Base-by-base conservation (phyloP, 139 green algal species). In the Monoraphidium neglectum region DNA sequence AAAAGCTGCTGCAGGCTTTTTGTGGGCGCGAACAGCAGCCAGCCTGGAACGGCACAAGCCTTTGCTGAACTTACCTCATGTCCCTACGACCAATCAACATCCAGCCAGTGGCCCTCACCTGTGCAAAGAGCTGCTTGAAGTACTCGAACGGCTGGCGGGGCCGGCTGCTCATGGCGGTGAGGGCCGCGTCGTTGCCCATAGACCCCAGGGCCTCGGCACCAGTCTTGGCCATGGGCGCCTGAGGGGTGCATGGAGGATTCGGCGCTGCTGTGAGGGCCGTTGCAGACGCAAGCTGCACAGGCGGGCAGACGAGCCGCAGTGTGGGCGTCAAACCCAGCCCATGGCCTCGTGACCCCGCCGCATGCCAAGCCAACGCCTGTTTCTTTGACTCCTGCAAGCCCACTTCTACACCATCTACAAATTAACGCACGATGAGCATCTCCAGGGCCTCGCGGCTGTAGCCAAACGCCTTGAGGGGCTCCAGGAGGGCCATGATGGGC, bases 41-140 rank as follows among this genome's bases (percentile, higher is more conserved):
- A 59, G 16, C 4, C 35, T 51, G 26, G 15, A 56, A 56, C 13
- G 13, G 47, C 47, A 15, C 47, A 24, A 12, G 12, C 47, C 16
- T 15, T 56, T 15, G 12, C 47, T 56, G n/a, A n/a, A n/a, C n/a
- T n/a, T n/a, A n/a, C n/a, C n/a, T n/a, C n/a, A n/a, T n/a, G n/a
- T n/a, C n/a, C n/a, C n/a, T n/a, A n/a, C n/a, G n/a, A n/a, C n/a
- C n/a, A n/a, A n/a, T n/a, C n/a, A n/a, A n/a, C n/a, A n/a, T n/a
- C n/a, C 26, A 65, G 18, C 32, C 26, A 36, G 28, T 65, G 18
- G 26, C 23, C n/a, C 74, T 40, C 59, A 92, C 89, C 90, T 98
- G 94, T 15, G 95, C 95, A 75, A 98, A 98, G 2, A 98, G 85
- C 91, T 98, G 92, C 88, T 98, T 98, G 87, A 98, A 98, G 87